These are phyloP conservation scores for Tylopilus balloui DNA, from an alignment of 768 basidiomycete species.

Conservation along the genomic window DNA sequence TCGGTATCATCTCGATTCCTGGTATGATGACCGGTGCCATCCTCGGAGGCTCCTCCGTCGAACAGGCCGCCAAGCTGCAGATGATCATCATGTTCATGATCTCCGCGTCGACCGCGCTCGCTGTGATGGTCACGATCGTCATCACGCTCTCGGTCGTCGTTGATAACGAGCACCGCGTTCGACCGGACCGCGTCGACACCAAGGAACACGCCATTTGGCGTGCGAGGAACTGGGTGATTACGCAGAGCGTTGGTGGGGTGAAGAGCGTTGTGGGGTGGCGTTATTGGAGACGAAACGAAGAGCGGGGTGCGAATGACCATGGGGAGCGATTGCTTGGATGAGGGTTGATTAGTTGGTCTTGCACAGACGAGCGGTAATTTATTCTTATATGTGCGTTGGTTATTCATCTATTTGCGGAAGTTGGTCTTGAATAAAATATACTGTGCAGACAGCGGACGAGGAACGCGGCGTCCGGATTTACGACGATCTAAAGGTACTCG, in stretches of 20 bases:
- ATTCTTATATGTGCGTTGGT: not conserved
- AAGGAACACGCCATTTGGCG: slow-evolving; percentile 33
- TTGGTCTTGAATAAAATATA: too few species aligned
- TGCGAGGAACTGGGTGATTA: slow-evolving; percentile 30
- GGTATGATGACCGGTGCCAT: slow-evolving; percentile 94
- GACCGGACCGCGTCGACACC: slow-evolving; percentile 55
- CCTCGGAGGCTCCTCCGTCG: slow-evolving; percentile 77
- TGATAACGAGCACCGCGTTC: slow-evolving; percentile 62
- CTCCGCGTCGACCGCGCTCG: slow-evolving; percentile 67
- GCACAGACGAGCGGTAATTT: slow-evolving; percentile 1
- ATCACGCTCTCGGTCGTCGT: slow-evolving; percentile 58
- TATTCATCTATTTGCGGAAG: not conserved
- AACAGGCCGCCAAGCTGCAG: slow-evolving; percentile 81
- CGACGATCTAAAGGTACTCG: too few species aligned
- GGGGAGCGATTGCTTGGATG: slow-evolving; percentile 18
- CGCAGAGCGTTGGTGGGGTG: slow-evolving; percentile 11
- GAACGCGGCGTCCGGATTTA: too few species aligned
- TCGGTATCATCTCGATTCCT: slow-evolving; percentile 75
- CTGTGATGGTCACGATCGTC: slow-evolving; percentile 60
- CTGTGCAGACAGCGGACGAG: too few species aligned
- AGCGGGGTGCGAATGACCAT: not conserved
- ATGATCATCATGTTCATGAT: slow-evolving; percentile 98
- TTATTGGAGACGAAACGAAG: slow-evolving; percentile 8
- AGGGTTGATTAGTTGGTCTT: not conserved
- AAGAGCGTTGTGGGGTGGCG: slow-evolving; percentile 6